These are phyloP conservation scores for Exophiala sp. DNA, from an alignment of 2,329 filamentous ascomycete species.

Conservation along the genomic window DNA sequence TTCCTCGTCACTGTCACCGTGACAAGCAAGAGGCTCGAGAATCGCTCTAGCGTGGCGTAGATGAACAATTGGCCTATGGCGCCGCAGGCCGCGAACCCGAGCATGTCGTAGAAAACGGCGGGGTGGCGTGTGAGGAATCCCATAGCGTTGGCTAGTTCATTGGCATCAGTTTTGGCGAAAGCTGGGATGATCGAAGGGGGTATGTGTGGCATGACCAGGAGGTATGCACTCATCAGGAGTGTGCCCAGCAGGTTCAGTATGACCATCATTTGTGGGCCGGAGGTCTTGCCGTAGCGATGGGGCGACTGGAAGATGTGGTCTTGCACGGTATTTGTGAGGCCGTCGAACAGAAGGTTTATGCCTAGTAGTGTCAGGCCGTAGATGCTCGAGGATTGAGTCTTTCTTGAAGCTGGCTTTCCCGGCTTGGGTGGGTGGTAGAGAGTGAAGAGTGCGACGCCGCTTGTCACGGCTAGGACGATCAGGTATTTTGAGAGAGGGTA, in stretches of 20 bases:
- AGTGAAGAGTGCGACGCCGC: constrained; percentile 92
- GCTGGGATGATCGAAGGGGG: constrained; percentile 67
- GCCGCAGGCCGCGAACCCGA: constrained; percentile 85
- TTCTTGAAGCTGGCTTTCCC: constrained; percentile 43
- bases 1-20: constrained; percentile 97
- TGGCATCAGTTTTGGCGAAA: constrained; percentile 54
- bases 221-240: constrained; percentile 69
- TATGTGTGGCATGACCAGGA: constrained; percentile 76
- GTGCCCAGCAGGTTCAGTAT: constrained; percentile 90
- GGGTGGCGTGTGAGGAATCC: constrained; percentile 78
- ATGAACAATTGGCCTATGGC: constrained; percentile 96
- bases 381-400: constrained; percentile 53
- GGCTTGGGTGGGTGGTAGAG: constrained; percentile 68
- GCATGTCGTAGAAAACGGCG: constrained; percentile 76
- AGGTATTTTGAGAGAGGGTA: constrained; percentile 97
- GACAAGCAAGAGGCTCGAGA: constrained; percentile 86
- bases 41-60: constrained; percentile 90
- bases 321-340: constrained; percentile 92
- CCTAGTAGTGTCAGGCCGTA: constrained; percentile 74
- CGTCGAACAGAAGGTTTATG: constrained; percentile 92
- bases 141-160: constrained; percentile 75
- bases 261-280: constrained; percentile 98
- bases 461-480: constrained; percentile 85
- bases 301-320: constrained; percentile 79
- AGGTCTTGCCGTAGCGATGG: constrained; percentile 68